Conservation (phyloP, 2,329 filamentous ascomycete species). For the Aspergillus novofumigatus region DNA sequence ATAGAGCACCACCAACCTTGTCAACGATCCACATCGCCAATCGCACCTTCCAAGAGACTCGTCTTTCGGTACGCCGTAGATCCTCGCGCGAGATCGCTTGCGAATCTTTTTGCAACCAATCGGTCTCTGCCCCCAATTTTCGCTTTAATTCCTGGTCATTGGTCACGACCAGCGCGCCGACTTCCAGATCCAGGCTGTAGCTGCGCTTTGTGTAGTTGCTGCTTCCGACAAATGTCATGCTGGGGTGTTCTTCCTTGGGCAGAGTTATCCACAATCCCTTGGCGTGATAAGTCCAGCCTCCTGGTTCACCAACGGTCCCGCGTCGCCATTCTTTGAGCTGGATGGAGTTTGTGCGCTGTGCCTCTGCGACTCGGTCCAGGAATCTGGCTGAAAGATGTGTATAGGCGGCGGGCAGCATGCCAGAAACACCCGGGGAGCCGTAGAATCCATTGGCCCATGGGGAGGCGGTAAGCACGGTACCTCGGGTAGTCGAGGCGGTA, state of each 20-base stretch:
- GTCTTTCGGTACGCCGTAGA: conserved; percentile 73
- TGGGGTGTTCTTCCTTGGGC: conserved; percentile 58
- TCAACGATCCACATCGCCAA: conserved; percentile 92
- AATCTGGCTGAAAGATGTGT: conserved; percentile 83
- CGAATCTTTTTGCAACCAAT: conserved; percentile 73
- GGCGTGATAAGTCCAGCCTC: conserved; percentile 95
- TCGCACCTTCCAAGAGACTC: conserved; percentile 79
- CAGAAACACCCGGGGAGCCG: conserved; percentile 78
- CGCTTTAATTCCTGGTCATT: conserved; percentile 66
- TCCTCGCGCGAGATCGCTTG: conserved; percentile 67
- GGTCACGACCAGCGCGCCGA: conserved; percentile 82
- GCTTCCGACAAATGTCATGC: conserved; percentile 79
- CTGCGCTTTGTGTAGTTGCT: conserved; percentile 95
- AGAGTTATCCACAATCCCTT: conserved; percentile 88
- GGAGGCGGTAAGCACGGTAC: conserved; percentile 86
- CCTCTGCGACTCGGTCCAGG: conserved; percentile 57
- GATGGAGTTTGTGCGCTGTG: conserved; percentile 56
- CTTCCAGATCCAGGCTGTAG: conserved; percentile 88
- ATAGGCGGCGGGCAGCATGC: conserved; percentile 87
- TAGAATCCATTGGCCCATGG: conserved; percentile 96
- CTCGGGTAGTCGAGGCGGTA: conserved; percentile 44
- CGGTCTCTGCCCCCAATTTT: conserved; percentile 72
- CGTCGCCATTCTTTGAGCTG: conserved; percentile 80
- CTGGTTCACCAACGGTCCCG: conserved; percentile 74
- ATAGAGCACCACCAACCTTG: conserved; percentile 82